phyloP scores from a whole-genome alignment of 2,329 filamentous ascomycete genomes.

The Aureobasidium namibiae region DNA sequence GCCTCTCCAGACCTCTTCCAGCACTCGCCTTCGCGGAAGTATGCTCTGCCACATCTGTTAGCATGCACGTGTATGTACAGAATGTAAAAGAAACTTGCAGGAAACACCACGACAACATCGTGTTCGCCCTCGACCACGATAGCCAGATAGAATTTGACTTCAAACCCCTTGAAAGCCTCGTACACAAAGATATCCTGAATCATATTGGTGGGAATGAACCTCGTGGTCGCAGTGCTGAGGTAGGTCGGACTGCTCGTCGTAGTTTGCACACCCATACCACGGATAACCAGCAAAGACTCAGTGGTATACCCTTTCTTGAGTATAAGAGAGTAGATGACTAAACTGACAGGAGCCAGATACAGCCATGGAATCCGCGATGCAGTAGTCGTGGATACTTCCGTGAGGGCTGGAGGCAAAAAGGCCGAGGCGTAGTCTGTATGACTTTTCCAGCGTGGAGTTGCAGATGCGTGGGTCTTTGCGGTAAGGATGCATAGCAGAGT shows the following conservation, averaged over 20 bases:
- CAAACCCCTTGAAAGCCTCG: constrained; percentile 88
- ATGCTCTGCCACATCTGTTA: constrained; percentile 41
- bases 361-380: constrained; percentile 30
- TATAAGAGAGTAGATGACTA: constrained; percentile 17
- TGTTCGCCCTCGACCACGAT: constrained; percentile 85
- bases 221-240: constrained; percentile 52
- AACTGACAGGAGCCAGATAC: constrained; percentile 32
- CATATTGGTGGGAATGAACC: constrained; percentile 81
- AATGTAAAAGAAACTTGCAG: constrained; percentile 39
- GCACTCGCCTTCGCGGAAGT: constrained; percentile 62
- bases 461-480: constrained; percentile 17
- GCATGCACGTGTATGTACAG: neutral
- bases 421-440: constrained; percentile 4
- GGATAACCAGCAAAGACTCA: constrained; percentile 81
- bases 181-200: constrained; percentile 92
- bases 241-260: constrained; percentile 62
- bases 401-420: constrained; percentile 13
- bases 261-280: constrained; percentile 86
- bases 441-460: neutral
- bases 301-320: constrained; percentile 39
- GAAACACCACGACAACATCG: constrained; percentile 91
- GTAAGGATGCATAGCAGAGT: constrained; percentile 27
- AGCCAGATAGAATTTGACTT: constrained; percentile 80
- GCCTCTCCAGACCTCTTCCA: constrained; percentile 88
- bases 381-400: constrained; percentile 24